phyloP scores from a whole-genome alignment of 2,329 filamentous ascomycete species.

The Botrytis fragariae region DNA sequence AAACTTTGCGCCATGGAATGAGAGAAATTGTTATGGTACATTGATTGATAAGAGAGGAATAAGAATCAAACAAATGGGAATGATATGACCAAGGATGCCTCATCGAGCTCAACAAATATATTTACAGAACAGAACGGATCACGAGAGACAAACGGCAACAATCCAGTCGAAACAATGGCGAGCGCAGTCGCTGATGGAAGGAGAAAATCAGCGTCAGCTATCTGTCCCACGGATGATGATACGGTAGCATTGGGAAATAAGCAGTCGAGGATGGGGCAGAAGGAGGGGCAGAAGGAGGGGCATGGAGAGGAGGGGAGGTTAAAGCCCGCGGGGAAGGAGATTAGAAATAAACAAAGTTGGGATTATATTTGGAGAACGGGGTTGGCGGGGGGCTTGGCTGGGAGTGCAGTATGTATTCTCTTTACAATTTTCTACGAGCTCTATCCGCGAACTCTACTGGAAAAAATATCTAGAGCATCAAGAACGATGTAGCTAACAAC shows the following conservation, averaged over 20 bases:
- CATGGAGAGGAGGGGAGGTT: background rate
- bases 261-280: background rate
- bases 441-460: background rate
- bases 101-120: conserved; percentile 10
- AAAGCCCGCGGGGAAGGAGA: background rate
- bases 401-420: conserved; percentile 69
- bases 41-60: background rate
- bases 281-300: background rate
- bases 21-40: background rate
- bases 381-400: conserved; percentile 83
- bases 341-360: conserved; percentile 63
- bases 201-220: conserved; percentile 39
- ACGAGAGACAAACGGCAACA: background rate
- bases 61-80: background rate
- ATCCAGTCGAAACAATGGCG: conserved; percentile 11
- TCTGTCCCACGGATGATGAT: conserved; percentile 53
- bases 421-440: background rate
- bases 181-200: background rate
- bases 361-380: conserved; percentile 84
- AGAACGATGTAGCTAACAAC: background rate
- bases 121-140: conserved; percentile 11
- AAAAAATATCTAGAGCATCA: background rate
- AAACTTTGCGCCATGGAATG: background rate
- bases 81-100: conserved; percentile 16
- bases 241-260: conserved; percentile 43